Evolutionary conservation across 2,329 filamentous ascomycete species (phyloP), one percentile per base, ranked within the genome.

Genomic region (Colletotrichum sidae): DNA sequence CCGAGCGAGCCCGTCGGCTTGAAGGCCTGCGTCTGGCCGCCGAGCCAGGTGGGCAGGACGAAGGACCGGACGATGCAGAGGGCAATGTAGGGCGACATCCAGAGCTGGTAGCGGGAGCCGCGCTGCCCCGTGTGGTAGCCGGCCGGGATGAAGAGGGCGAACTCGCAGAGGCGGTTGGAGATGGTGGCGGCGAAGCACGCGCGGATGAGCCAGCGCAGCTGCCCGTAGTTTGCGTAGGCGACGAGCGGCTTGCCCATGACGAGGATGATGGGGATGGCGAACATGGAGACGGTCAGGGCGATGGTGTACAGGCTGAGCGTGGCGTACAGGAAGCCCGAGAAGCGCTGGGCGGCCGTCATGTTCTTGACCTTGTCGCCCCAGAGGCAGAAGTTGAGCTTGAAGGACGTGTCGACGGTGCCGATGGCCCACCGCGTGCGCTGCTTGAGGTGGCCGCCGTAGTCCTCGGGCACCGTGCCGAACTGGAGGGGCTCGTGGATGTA

Each of bases 31-130:
- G 82, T 75, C 71, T 86, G 80, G 17, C 86, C 87, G 13, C 87
- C 88, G 13, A 89, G 82, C 86, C 86, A 88, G 8, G 72, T 81
- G 34, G 86, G 86, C 3, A 89, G 78, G 12, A 88, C 69, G 70
- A 89, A 89, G 2, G 86, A 82, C 3, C 85, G 85, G 55, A 88
- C 75, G 58, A 89, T 82, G 70, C 83, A 85, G 10, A 87, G 77
- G 0, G 85, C 84, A 65, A 88, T 85, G 74, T 88, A 89, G 0
- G 86, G 86, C 7, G 86, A 81, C 86, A 89, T 89, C 86, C 87
- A 89, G 35, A 89, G 77, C 73, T 87, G 84, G 67, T 84, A 84
- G 4, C 85, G 79, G 2, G 81, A 80, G 44, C 85, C 85, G 58
- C 86, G 80, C 73, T 87, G 85, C 4, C 85, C 86, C 10, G 84